Evolutionary conservation across 352 stramenopile genomes (phyloP).

Genomic region (Thraustochytrium striatum): DNA sequence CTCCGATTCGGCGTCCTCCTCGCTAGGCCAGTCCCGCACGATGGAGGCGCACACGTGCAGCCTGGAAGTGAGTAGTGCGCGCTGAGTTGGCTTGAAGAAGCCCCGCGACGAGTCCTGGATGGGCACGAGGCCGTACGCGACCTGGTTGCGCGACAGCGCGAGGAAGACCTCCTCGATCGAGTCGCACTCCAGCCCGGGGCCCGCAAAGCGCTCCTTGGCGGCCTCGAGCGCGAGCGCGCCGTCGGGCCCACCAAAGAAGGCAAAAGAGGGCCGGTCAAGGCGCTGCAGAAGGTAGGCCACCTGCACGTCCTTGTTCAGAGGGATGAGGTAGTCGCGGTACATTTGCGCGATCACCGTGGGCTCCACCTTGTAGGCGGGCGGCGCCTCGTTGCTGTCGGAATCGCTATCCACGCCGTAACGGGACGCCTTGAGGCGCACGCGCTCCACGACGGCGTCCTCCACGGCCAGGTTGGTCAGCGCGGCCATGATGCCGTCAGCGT

Average conservation of each 20-base stretch:
- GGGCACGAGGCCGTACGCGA: slow-evolving; percentile 73
- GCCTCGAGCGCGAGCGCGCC: slow-evolving; percentile 66
- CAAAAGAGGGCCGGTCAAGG: slow-evolving; percentile 69
- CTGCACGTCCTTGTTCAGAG: slow-evolving; percentile 97
- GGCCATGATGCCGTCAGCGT: slow-evolving; percentile 91
- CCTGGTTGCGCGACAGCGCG: slow-evolving; percentile 70
- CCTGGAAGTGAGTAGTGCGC: slow-evolving; percentile 18
- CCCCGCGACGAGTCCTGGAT: slow-evolving; percentile 74
- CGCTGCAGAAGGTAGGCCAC: slow-evolving; percentile 81
- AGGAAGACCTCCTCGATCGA: slow-evolving; percentile 71
- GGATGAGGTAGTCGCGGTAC: slow-evolving; percentile 96
- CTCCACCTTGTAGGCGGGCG: slow-evolving; percentile 81
- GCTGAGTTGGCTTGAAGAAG: slow-evolving; percentile 77
- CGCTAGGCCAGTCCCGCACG: neutral
- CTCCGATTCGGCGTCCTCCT: neutral
- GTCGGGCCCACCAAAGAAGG: slow-evolving; percentile 63
- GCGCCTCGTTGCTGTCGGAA: slow-evolving; percentile 54
- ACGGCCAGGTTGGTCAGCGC: slow-evolving; percentile 87
- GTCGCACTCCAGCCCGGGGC: slow-evolving; percentile 54
- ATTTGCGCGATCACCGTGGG: slow-evolving; percentile 90
- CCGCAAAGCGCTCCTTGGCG: neutral
- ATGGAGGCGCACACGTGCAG: slow-evolving; percentile 26
- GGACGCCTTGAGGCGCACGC: slow-evolving; percentile 90
- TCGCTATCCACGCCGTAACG: slow-evolving; percentile 81
- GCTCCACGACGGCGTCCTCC: slow-evolving; percentile 76